Evolutionary conservation across 805 yeast genomes (phyloP), one percentile per base, ranked within the genome.

Genomic region (Cyberlindnera saturnus): DNA sequence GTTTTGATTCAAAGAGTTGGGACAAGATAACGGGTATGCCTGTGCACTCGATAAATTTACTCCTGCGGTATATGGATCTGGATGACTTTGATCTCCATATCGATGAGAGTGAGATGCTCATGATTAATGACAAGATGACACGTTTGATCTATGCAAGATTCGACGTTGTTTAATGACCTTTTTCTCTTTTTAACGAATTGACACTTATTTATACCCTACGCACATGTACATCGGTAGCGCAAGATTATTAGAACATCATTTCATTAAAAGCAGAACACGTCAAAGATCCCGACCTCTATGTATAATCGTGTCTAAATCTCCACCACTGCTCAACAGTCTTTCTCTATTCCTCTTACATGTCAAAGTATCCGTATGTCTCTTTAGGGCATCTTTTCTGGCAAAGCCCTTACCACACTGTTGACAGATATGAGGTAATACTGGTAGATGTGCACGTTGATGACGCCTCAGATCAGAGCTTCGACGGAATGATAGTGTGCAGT

Each of bases 321-420:
- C 69, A 11, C 67, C 69, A 23, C 65, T 60, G 17, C 53, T 56
- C 36, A 66, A 45, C 41, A 75, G 48, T 56, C 80, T 75, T 43
- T 77, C 81, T 33, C 86, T 74, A 57, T 85, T 85, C 43, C 93
- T 59, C 49, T 75, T 76, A 65, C 95, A 85, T 0, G 93, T 85
- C 47, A 81, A 64, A 0, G 95, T 85, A 40, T 82, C 83, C 43
- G 70, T 69, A 60, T 85, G 95, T 51, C 95, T 69, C 58, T 84
- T 85, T 52, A 85, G 66, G 0, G 93, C 93, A 63, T 85, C 95
- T 54, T 82, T 83, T 38, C 95, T 66, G 2, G 93, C 91, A 70
- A 85, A 85, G 0, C 93, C 90, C 56, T 85, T 85, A 32, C 86
- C 87, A 65, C 95, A 85, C 15, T 70, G 64, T 6, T 81, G 77